phyloP scores from a whole-genome alignment of 1,284 basidiomycete species.

The Puccinia coronata region DNA sequence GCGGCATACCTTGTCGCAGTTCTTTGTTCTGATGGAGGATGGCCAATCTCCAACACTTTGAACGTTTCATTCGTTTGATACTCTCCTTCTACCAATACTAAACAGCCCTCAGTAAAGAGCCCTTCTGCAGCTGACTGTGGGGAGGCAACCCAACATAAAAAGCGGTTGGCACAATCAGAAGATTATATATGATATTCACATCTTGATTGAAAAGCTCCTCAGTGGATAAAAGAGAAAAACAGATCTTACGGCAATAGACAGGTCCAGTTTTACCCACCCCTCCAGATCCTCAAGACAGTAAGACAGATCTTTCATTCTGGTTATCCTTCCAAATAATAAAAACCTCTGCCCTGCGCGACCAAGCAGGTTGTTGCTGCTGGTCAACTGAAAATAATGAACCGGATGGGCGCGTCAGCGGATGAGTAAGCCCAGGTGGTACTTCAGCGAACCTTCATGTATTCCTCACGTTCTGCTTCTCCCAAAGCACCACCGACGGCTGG shows the following conservation, averaged over 20 bases:
- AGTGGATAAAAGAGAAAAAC: background rate
- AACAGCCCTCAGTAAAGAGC: conserved; percentile 91
- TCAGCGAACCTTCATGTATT: conserved; percentile 73
- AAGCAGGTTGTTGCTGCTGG: conserved; percentile 91
- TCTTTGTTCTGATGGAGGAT: conserved; percentile 90
- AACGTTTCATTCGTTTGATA: conserved; percentile 89
- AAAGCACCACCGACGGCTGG: conserved; percentile 75
- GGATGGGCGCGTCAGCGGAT: background rate
- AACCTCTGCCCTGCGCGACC: conserved; percentile 88
- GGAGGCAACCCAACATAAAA: background rate
- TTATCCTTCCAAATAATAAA: conserved; percentile 88
- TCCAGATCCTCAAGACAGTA: conserved; percentile 92
- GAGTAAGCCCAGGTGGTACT: background rate
- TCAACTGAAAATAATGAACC: conserved; percentile 66
- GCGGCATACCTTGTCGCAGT: conserved; percentile 70
- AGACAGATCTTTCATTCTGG: conserved; percentile 82
- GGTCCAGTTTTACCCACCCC: conserved; percentile 83
- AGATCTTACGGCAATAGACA: conserved; percentile 75
- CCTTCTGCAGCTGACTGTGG: conserved; percentile 88
- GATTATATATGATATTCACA: background rate
- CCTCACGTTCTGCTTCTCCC: conserved; percentile 68
- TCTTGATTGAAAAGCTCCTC: background rate
- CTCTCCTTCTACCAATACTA: conserved; percentile 92
- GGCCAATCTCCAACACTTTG: conserved; percentile 88
- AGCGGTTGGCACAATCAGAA: background rate